Evolutionary conservation across 2,329 filamentous ascomycete species (phyloP), one percentile per base, ranked within the genome.

Genomic region (Mycosphaerella arachidis): DNA sequence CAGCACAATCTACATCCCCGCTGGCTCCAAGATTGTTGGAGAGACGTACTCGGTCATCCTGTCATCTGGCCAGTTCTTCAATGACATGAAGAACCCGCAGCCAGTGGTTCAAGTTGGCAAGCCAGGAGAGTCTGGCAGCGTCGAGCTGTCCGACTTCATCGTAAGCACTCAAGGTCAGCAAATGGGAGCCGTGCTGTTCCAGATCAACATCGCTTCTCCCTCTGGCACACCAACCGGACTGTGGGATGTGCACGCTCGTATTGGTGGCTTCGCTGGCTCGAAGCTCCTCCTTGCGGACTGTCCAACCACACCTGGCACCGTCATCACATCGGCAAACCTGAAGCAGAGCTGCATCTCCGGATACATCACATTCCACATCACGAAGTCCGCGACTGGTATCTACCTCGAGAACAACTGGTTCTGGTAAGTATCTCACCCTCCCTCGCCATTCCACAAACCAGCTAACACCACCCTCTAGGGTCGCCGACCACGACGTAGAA

Each of bases 331-430:
- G 6, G 35, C 30, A 27, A 66, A 65, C 18, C 45, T 68, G 1
- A 59, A 68, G 46, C 33, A 64, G 33, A 60, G 68, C 54, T 73
- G 71, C 60, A 71, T 71, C 54, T 66, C 69, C 10, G 69, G 63
- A 1, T 73, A 64, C 64, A 57, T 73, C 55, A 63, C 64, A n/a
- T 60, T 72, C 56, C 70, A 73, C 60, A 65, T 86, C 51, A 85
- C 84, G 10, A 74, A 78, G 55, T 74, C 76, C n/a, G 81, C 78
- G 0, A 85, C 86, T 1, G 70, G 70, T 4, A 82, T 86, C 31
- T 96, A 96, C 76, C 78, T 96, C 48, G 92, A 97, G 78, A 96
- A 96, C 77, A 86, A 83, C 55, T 97, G 93, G 92, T 86, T 91
- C 72, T 97, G 92, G 92, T 43, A 43, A 13, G 50, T 52, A 33